A percentile compares a stretch with the other conserved stretches of the same genome.
These are phyloP conservation scores for Colletotrichum tropicale DNA, from an alignment of 2,329 filamentous ascomycete genomes.

Conservation along the genomic window DNA sequence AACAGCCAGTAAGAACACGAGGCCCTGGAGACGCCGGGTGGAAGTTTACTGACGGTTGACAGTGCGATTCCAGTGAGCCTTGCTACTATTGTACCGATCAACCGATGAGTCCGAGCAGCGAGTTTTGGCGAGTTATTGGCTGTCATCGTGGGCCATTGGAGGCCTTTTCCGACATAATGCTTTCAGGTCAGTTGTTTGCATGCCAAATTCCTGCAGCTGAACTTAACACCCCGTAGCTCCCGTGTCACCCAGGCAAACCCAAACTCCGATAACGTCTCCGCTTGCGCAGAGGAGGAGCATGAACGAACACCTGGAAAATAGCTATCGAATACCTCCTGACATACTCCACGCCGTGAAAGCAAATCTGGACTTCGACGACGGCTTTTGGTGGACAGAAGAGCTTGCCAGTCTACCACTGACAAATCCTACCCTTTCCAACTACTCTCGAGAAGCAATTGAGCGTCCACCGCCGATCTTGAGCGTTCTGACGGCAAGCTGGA, in stretches of 20 bases:
- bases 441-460: constrained; percentile 41
- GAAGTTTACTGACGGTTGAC: not conserved
- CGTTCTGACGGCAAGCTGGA: constrained; percentile 57
- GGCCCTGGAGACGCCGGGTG: not conserved
- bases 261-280: constrained; percentile 56
- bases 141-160: constrained; percentile 55
- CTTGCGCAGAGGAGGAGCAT: constrained; percentile 52
- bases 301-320: constrained; percentile 55
- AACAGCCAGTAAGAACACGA: constrained; percentile 46
- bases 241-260: constrained; percentile 51
- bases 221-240: constrained; percentile 36
- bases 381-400: constrained; percentile 64
- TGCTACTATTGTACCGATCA: constrained; percentile 51
- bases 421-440: constrained; percentile 42
- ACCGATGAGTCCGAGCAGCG: constrained; percentile 38
- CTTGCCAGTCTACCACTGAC: constrained; percentile 42
- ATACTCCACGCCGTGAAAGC: constrained; percentile 45
- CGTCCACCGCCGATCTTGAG: constrained; percentile 53
- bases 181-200: constrained; percentile 47
- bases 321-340: constrained; percentile 46
- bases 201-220: not conserved
- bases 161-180: constrained; percentile 51
- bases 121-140: constrained; percentile 54
- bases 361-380: constrained; percentile 58
- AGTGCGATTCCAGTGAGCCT: constrained; percentile 58